Evolutionary conservation across 768 basidiomycete species (phyloP), one percentile per base, ranked within the genome.

Genomic region (Trametes elegans): DNA sequence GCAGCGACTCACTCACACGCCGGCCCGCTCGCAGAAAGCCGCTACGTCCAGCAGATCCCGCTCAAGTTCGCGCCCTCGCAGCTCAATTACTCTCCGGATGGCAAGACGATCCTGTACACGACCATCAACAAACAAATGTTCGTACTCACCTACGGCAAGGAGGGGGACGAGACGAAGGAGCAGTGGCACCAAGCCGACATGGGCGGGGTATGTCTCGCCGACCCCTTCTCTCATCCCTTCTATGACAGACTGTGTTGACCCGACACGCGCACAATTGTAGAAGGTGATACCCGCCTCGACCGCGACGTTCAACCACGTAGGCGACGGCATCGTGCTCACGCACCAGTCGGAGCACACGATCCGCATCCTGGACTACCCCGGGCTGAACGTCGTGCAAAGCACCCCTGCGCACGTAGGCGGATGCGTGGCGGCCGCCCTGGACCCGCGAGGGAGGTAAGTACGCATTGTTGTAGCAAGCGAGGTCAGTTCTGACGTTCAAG

Each of bases 401-500:
- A 80, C 80, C 10, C 82, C 86, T 1, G 88, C 89, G 11, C 90
- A 92, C 63, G 87, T 90, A 2, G 87, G 87, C 10, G 89, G 88
- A n/a, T 89, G 88, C 61, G 73, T 83, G 10, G 85, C 88, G 3
- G 77, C 88, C 32, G 88, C 87, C 5, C 71, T 90, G 32, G 89
- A 92, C 68, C 90, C 90, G n/a, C 78, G 89, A 19, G 89, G 89
- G 68, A 77, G 80, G 86, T 83, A 40, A 50, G 71, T 18, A 19
- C 40, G 26, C 8, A 56, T 5, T n/a, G 11, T 27, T 27, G 16
- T 34, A 16, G 14, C 39, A 3, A 7, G 14, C 13, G 27, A 45
- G 39, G 32, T 32, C 16, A 40, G 16, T 27, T 21, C 41, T 36
- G 5, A 54, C n/a, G 7, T 1, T 9, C 23, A 8, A n/a, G n/a